These are phyloP conservation scores for Schwanniomyces occidentalis DNA, from an alignment of 805 yeast species.

Conservation along the genomic window DNA sequence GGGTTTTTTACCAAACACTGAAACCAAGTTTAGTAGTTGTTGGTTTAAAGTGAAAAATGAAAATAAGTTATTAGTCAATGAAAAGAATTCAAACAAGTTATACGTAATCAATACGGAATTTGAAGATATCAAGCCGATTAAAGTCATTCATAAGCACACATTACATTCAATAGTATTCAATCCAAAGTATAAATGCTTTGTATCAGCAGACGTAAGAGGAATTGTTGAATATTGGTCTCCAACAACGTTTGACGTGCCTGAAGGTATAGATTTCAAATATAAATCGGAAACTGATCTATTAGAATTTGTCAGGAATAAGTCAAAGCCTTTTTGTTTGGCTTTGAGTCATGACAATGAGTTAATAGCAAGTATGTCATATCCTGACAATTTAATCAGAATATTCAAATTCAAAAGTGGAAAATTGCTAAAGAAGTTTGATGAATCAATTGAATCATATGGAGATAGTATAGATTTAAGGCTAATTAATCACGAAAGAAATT, in stretches of 20 bases:
- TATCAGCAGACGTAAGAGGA: conserved; percentile 21
- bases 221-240: conserved; percentile 23
- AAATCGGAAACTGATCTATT: conserved; percentile 41
- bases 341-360: conserved; percentile 24
- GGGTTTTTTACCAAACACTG: conserved; percentile 14
- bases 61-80: conserved; percentile 13
- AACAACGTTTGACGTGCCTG: conserved; percentile 8
- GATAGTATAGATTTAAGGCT: neutral
- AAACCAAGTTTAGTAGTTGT: conserved; percentile 7
- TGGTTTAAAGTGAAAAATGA: conserved; percentile 13
- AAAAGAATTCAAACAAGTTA: conserved; percentile 9
- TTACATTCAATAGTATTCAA: conserved; percentile 12
- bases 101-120: conserved; percentile 13
- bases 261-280: conserved; percentile 22
- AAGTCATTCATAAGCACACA: conserved; percentile 13
- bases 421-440: conserved; percentile 10
- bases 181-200: conserved; percentile 13
- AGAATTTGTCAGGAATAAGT: conserved; percentile 31
- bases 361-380: conserved; percentile 28
- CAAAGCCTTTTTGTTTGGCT: conserved; percentile 17
- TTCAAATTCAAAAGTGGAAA: conserved; percentile 37
- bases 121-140: conserved; percentile 8
- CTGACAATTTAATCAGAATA: conserved; percentile 30
- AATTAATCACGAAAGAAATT: conserved; percentile 4
- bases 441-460: conserved; percentile 7